Evolutionary conservation across 1,284 basidiomycete genomes (phyloP).

Genomic region (Marasmius oreades): DNA sequence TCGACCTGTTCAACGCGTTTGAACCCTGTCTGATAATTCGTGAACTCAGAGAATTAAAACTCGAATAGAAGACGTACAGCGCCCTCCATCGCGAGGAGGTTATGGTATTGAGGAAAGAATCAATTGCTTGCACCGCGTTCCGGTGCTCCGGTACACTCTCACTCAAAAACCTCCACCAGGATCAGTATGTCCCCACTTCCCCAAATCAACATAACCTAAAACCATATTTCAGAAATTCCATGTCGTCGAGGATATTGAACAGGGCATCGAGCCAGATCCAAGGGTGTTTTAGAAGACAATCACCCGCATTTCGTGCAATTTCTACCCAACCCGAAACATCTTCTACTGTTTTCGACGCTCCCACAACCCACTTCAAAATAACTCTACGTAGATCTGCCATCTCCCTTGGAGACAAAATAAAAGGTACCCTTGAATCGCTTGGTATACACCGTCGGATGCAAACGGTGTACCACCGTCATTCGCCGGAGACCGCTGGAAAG

Average conservation of each 20-base stretch:
- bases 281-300: neutral
- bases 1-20: constrained; percentile 69
- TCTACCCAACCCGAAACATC: neutral
- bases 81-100: constrained; percentile 7
- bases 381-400: constrained; percentile 83
- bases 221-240: neutral
- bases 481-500: constrained; percentile 74
- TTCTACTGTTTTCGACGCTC: constrained; percentile 11
- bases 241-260: neutral
- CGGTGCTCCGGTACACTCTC: neutral
- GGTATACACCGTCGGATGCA: constrained; percentile 79
- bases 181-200: neutral
- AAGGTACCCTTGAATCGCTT: constrained; percentile 72
- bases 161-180: neutral
- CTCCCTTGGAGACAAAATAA: constrained; percentile 66
- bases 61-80: constrained; percentile 9
- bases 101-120: neutral
- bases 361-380: constrained; percentile 77
- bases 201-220: neutral
- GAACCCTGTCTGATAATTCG: constrained; percentile 54
- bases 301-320: neutral
- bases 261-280: neutral
- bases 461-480: constrained; percentile 76
- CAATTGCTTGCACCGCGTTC: neutral
- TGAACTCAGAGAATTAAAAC: constrained; percentile 21